Conservation (phyloP, 345 rosid genomes). For the Erodium maritimum region DNA sequence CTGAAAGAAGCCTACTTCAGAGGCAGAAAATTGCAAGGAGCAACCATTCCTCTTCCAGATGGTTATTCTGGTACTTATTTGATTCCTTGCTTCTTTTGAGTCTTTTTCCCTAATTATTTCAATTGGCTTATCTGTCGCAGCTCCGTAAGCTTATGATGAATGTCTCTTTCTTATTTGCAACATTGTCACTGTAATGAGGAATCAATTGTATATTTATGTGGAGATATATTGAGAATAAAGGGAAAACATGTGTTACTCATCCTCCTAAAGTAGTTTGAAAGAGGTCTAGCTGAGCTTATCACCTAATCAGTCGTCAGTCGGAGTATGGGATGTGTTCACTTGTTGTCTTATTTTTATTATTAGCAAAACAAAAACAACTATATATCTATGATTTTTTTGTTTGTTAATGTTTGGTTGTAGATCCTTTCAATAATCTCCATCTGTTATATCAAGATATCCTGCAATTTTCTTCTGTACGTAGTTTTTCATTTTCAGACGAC, state of each 20-base stretch:
- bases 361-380: too few species aligned
- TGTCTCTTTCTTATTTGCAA: background rate
- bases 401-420: background rate
- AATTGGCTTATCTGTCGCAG: too few species aligned
- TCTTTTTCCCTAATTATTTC: background rate
- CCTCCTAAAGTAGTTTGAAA: too few species aligned
- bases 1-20: constrained; percentile 74
- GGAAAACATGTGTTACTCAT: background rate
- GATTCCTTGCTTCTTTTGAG: background rate
- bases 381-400: background rate
- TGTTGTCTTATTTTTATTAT: too few species aligned
- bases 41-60: constrained; percentile 45
- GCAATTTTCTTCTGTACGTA: background rate
- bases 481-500: background rate
- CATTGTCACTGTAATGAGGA: background rate
- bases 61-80: constrained; percentile 53
- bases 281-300: too few species aligned
- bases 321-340: too few species aligned
- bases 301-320: too few species aligned
- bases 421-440: too few species aligned
- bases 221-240: background rate
- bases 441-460: background rate
- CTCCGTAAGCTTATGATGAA: background rate
- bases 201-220: background rate
- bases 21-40: constrained; percentile 75